phyloP scores from a whole-genome alignment of 345 rosid species.

The Eucalyptus pumila region DNA sequence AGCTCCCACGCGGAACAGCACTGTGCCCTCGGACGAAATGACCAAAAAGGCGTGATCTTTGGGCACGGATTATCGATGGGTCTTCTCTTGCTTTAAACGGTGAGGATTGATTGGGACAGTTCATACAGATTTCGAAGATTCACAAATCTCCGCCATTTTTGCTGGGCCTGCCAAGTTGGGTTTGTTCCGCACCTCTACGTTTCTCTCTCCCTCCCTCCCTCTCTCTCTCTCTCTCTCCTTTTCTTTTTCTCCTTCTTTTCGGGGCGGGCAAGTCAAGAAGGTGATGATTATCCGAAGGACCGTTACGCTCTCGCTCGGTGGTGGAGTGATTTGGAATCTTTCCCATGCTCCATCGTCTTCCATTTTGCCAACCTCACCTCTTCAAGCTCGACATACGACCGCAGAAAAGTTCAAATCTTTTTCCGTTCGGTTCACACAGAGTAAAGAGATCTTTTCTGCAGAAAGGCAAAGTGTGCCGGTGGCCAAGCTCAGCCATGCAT shows the following conservation, averaged over 20 bases:
- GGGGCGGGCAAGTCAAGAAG: background rate
- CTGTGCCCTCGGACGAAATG: background rate
- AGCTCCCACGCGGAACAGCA: background rate
- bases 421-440: background rate
- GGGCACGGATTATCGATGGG: background rate
- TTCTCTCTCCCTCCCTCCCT: background rate
- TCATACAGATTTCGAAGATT: background rate
- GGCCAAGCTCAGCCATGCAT: background rate
- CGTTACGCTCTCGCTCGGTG: background rate
- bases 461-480: background rate
- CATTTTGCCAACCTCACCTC: background rate
- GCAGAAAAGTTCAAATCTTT: background rate
- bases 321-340: background rate
- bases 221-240: background rate
- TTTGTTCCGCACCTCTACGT: background rate
- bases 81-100: background rate
- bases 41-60: background rate
- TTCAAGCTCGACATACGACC: background rate
- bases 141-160: slow-evolving; percentile 8
- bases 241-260: background rate
- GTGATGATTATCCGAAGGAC: background rate
- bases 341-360: background rate
- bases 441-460: background rate
- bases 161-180: slow-evolving; percentile 10
- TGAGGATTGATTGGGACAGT: slow-evolving; percentile 5